Evolutionary conservation across 2,329 filamentous ascomycete species (phyloP), one percentile per base, ranked within the genome.

Genomic region (Neonectria magnoliae): DNA sequence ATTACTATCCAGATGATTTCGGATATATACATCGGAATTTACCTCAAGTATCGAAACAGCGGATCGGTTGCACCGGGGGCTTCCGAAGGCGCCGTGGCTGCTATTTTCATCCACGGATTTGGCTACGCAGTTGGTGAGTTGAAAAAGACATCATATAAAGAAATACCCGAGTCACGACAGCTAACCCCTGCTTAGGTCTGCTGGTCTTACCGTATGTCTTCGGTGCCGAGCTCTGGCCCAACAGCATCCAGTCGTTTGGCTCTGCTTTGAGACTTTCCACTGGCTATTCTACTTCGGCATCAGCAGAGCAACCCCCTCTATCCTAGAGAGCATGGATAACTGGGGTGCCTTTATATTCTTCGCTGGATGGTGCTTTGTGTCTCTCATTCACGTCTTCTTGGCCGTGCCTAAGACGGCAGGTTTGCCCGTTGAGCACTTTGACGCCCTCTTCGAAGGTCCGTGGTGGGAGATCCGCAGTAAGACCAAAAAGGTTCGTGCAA

Each of bases 71-170:
- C 76, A 5, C 58, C 67, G 1, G 68, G 68, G 1, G 74, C 81
- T 5, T 77, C 76, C 0, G 69, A 80, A 33, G 80, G 70, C 0
- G 82, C 82, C 3, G 77, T 84, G 22, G 81, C 81, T 0, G 77
- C 79, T 2, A 77, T 84, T 20, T 84, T 81, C 52, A 70, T 83
- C 8, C 82, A 84, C 55, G 81, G 76, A 0, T 82, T 84, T 50
- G 82, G 81, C 5, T 84, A 82, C 66, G 76, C 77, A 18, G 75
- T 76, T 20, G 75, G 74, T 71, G 54, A 50, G 70, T 67, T 18
- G 14, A 14, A 14, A n/a, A 11, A 25, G 4, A 25, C 25, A 25
- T 25, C 5, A 5, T 25, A 25, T 25, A 25, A 1, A 25, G 5
- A 2, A 6, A 25, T 3, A 5, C 25, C 25, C 5, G 25, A 25